These are phyloP conservation scores for Trichophyton simii DNA, from an alignment of 2,329 filamentous ascomycete species.

Conservation along the genomic window DNA sequence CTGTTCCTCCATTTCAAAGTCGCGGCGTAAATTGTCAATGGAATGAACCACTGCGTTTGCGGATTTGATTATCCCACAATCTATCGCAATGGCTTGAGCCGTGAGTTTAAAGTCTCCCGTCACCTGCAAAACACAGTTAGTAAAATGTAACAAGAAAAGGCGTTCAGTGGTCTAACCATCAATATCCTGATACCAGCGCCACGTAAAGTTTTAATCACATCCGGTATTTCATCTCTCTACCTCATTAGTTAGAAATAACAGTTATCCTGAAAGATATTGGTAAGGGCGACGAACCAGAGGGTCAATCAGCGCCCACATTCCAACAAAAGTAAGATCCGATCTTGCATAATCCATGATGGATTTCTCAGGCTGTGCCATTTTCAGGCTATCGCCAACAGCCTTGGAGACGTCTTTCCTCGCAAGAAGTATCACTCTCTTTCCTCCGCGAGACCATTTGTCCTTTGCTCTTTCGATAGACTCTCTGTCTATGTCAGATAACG, in stretches of 20 bases:
- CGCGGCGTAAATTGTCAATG: constrained; percentile 40
- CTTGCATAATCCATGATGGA: constrained; percentile 44
- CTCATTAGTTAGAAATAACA: background rate
- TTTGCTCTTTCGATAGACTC: constrained; percentile 47
- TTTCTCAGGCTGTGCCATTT: constrained; percentile 42
- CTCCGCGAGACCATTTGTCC: constrained; percentile 55
- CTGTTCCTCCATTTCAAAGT: constrained; percentile 7
- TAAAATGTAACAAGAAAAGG: background rate
- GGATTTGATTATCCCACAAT: constrained; percentile 58
- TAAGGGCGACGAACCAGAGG: constrained; percentile 31
- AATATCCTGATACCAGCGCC: constrained; percentile 62
- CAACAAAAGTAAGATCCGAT: constrained; percentile 40
- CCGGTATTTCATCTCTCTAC: constrained; percentile 44
- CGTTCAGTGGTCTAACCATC: constrained; percentile 43
- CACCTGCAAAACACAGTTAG: constrained; percentile 33
- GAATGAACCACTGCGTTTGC: constrained; percentile 39
- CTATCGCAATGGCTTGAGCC: constrained; percentile 57
- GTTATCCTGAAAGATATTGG: background rate
- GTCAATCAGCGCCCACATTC: constrained; percentile 48
- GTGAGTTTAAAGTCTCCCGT: constrained; percentile 69
- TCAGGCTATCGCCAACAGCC: constrained; percentile 33
- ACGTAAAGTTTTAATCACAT: constrained; percentile 49
- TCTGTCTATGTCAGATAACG: constrained; percentile 37
- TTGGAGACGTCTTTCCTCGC: constrained; percentile 48
- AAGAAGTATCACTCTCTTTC: constrained; percentile 54